Conservation (phyloP, 805 yeast genomes). For the Metschnikowia hibisci region DNA sequence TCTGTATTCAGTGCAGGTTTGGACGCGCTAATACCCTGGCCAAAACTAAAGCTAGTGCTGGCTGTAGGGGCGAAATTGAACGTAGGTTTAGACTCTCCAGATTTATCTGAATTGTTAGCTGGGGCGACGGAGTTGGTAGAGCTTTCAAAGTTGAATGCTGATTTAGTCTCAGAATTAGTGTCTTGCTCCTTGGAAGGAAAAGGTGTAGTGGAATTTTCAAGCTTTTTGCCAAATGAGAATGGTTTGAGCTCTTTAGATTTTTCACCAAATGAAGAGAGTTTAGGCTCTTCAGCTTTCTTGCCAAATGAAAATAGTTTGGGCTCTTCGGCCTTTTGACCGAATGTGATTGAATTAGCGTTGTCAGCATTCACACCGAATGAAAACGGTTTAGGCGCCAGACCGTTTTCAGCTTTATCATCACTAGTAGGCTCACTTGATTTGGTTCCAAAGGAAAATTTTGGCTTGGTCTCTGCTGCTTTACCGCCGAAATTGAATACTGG, state of each 20-base stretch:
- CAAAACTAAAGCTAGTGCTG: conserved; percentile 5
- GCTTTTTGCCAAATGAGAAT: background rate
- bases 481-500: conserved; percentile 11
- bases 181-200: conserved; percentile 1
- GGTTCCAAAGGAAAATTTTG: background rate
- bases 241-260: background rate
- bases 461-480: conserved; percentile 2
- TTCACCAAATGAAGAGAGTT: conserved; percentile 6
- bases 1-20: no score
- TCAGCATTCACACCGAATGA: background rate
- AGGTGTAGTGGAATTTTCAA: background rate
- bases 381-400: no score
- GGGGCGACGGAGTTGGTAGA: background rate
- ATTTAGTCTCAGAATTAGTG: background rate
- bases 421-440: background rate
- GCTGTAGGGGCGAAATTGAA: no score
- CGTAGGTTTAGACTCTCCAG: conserved; percentile 1
- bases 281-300: background rate
- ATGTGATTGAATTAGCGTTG: background rate
- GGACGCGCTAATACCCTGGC: background rate
- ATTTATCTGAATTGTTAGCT: background rate
- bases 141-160: conserved; percentile 3
- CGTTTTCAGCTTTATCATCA: background rate
- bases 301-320: conserved; percentile 5
- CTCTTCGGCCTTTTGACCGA: background rate